These are phyloP conservation scores for Boletus reticuloceps DNA, from an alignment of 768 basidiomycete genomes.

Conservation along the genomic window DNA sequence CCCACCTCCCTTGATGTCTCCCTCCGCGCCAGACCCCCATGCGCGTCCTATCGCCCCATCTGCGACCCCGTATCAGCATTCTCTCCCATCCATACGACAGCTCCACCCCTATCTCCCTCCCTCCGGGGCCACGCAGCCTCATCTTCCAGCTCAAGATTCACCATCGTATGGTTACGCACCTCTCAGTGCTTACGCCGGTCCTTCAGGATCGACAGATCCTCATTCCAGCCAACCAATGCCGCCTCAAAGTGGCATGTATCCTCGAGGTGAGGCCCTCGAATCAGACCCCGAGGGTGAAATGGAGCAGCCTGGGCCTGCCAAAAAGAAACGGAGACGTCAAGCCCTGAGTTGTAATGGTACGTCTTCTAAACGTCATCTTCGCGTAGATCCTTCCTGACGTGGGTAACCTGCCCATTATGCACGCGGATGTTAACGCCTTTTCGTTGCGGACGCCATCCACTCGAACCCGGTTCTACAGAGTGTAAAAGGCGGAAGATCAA, in stretches of 20 bases:
- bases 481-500: slow-evolving; percentile 87
- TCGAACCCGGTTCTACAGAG: slow-evolving; percentile 42
- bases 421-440: slow-evolving; percentile 1
- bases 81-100: slow-evolving; percentile 65
- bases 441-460: background rate
- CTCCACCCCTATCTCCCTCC: slow-evolving; percentile 64
- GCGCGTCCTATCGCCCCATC: slow-evolving; percentile 27
- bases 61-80: slow-evolving; percentile 24
- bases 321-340: slow-evolving; percentile 81
- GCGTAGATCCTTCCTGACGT: slow-evolving; percentile 20
- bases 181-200: slow-evolving; percentile 18
- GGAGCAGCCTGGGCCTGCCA: slow-evolving; percentile 56
- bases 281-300: slow-evolving; percentile 57
- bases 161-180: slow-evolving; percentile 29
- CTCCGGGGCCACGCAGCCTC: slow-evolving; percentile 35
- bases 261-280: slow-evolving; percentile 41
- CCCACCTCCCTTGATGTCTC: slow-evolving; percentile 26
- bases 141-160: slow-evolving; percentile 25
- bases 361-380: slow-evolving; percentile 24
- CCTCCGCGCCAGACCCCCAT: slow-evolving; percentile 25
- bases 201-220: slow-evolving; percentile 28
- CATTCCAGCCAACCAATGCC: slow-evolving; percentile 21
- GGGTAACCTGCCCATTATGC: background rate
- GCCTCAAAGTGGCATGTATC: slow-evolving; percentile 23
- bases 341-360: slow-evolving; percentile 84